Conservation (phyloP, 2,329 filamentous ascomycete species). For the Pezicula rhizophila region DNA sequence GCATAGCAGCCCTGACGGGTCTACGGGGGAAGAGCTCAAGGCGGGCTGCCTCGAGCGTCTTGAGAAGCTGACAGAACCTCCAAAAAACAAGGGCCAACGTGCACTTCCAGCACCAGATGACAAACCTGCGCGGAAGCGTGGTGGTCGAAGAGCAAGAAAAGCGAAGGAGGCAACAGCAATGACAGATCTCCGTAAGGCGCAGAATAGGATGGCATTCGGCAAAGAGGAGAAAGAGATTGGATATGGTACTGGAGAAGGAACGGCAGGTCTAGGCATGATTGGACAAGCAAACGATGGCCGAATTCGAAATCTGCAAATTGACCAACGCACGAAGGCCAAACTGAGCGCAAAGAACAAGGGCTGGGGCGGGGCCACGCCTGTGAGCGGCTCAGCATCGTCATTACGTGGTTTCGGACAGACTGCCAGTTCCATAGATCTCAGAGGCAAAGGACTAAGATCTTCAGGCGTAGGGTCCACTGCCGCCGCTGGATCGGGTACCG, state of each 20-base stretch:
- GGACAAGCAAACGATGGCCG: constrained; percentile 83
- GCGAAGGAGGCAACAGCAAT: constrained; percentile 96
- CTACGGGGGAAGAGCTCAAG: constrained; percentile 74
- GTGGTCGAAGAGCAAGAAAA: constrained; percentile 81
- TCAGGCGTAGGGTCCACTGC: constrained; percentile 74
- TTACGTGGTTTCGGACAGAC: constrained; percentile 70
- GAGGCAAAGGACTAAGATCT: constrained; percentile 66
- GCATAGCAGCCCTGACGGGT: constrained; percentile 74
- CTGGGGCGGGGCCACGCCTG: constrained; percentile 69
- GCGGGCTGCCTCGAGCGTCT: constrained; percentile 78
- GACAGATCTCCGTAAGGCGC: constrained; percentile 92
- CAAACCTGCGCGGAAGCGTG: constrained; percentile 88
- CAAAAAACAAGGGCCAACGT: constrained; percentile 79
- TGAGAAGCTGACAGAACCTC: constrained; percentile 87
- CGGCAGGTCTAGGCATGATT: constrained; percentile 91
- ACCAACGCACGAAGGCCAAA: constrained; percentile 88
- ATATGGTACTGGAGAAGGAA: constrained; percentile 79
- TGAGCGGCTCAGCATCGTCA: constrained; percentile 68
- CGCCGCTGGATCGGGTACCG: constrained; percentile 62
- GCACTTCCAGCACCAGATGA: constrained; percentile 91
- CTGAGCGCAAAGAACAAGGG: constrained; percentile 93
- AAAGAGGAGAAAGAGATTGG: constrained; percentile 93
- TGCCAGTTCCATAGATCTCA: constrained; percentile 59
- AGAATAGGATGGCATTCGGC: constrained; percentile 93
- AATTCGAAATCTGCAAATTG: constrained; percentile 81